Base-by-base conservation (phyloP, 2,329 filamentous ascomycete genomes). In the Domatiomyces globalis region DNA sequence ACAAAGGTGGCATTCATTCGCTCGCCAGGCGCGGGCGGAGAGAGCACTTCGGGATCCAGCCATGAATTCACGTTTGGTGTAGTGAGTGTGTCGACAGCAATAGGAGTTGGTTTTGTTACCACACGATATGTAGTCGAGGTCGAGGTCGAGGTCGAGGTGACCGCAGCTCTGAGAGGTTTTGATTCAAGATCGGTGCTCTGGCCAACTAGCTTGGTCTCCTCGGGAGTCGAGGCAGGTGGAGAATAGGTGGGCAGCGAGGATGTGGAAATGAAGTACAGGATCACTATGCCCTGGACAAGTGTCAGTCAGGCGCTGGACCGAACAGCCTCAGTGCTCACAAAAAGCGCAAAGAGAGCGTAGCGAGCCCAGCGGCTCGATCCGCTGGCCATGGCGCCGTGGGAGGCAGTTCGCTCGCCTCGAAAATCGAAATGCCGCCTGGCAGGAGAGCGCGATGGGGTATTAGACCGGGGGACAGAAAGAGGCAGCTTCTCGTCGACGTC, bases 1-100 rank as follows among this genome's bases (percentile, higher is more conserved):
- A 98, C 88, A 64, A 98, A 98, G 9, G 92, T 98, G 48, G 94
- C 92, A 69, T 98, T 98, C 77, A 94, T 87, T 63, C 87, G 85
- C 54, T 81, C 79, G 49, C 84, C 84, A 9, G 79, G 72, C 12
- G 78, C 77, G 29, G 75, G 75, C 17, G 68, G 65, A 18, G 67
- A 61, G 18, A 61, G 53, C 36, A 56, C 50, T 17, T 51, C 49
- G 18, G 49, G 47, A 2, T 39, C 17, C 20, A 25, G 43, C 43
- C 44, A 43, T 8, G 48, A 49, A 8, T 43, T 36, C 27, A 49
- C 43, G 33, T 39, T 15, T 22, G 49, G 49, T 43, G 52, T 51
- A 15, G 52, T 51, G 7, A 42, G 49, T 36, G 49, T 45, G 39
- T 43, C 10, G 17, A 42, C 15, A n/a, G 33, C 7, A 8, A 25